A percentile compares a stretch with the other conserved stretches of the same genome.
Evolutionary conservation across 768 basidiomycete species (phyloP).

Genomic region (Auriculariales sp.): DNA sequence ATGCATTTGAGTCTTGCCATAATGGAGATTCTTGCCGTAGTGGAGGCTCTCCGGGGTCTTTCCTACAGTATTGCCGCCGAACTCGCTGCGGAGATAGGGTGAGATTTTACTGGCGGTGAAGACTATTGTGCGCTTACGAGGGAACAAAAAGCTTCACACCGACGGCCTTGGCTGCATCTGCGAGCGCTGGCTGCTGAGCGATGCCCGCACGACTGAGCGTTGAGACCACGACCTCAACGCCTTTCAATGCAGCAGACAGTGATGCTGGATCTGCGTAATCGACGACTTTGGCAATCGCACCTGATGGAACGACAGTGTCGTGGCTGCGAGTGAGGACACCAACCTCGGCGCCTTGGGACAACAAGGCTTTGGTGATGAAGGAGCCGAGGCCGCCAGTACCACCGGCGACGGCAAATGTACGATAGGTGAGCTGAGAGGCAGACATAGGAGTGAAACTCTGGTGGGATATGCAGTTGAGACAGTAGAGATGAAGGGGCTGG

Average conservation of each 20-base stretch:
- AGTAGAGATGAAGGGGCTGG: no score
- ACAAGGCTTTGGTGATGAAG: not conserved
- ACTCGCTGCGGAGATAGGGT: not conserved
- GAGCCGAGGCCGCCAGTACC: not conserved
- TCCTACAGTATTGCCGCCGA: not conserved
- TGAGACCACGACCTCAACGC: not conserved
- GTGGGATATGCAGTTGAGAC: no score
- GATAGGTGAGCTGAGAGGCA: no score
- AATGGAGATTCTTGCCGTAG: no score
- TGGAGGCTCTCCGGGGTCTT: no score
- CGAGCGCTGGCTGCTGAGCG: slow-evolving; percentile 8
- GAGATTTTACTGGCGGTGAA: not conserved
- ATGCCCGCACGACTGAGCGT: not conserved
- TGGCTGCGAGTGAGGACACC: not conserved
- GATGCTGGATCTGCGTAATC: not conserved
- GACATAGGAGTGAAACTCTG: no score
- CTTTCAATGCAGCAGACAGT: not conserved
- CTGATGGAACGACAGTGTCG: not conserved
- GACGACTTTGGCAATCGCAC: not conserved
- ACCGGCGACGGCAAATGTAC: not conserved
- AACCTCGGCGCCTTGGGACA: not conserved
- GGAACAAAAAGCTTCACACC: slow-evolving; percentile 19
- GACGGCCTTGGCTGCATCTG: slow-evolving; percentile 11
- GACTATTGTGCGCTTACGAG: slow-evolving; percentile 1
- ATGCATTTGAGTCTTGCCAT: no score